Base-by-base conservation (phyloP, 2,329 filamentous ascomycete genomes). In the Ophiocordyceps australis region DNA sequence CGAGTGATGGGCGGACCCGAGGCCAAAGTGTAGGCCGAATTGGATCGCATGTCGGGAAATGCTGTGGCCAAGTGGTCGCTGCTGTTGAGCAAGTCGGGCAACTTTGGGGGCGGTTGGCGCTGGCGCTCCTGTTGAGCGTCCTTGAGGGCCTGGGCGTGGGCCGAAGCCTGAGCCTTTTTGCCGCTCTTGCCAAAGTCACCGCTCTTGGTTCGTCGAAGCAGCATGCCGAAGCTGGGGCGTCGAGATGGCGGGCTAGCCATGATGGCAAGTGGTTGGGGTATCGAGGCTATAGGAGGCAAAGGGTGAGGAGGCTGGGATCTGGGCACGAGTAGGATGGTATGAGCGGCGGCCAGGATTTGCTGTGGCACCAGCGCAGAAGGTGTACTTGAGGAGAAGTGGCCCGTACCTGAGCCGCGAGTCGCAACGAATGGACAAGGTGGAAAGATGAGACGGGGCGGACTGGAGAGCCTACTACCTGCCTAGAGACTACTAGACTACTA, bases 141-240 rank as follows among this genome's bases (percentile, higher is more conserved):
- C 36, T 51, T 54, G 36, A 52, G 38, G 35, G 65, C 57, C 49
- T 69, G 60, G 42, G 55, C 57, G n/a, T n/a, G n/a, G n/a, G n/a
- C n/a, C n/a, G n/a, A n/a, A n/a, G n/a, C n/a, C n/a, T n/a, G n/a
- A n/a, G n/a, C n/a, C 55, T 71, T 74, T 49, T 62, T 70, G 47
- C 57, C 59, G 35, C 55, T 57, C 38, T 66, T 67, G 38, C 60
- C 62, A 30, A 77, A 46, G 35, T 79, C 72, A 32, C 64, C 65
- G 30, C 72, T 77, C 45, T 77, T 78, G 45, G 65, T 65, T 38
- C 74, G 67, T 49, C 71, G 64, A 34, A 78, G 61, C 43, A 79
- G 64, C 50, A 65, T 63, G 40, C 59, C 58, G 51, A 65, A 53
- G 40, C 55, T 62, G 36, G 59, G 41, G 30, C 45, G 46, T 35